phyloP scores from a whole-genome alignment of 208 protist species.

The Leishmania guyanensis region DNA sequence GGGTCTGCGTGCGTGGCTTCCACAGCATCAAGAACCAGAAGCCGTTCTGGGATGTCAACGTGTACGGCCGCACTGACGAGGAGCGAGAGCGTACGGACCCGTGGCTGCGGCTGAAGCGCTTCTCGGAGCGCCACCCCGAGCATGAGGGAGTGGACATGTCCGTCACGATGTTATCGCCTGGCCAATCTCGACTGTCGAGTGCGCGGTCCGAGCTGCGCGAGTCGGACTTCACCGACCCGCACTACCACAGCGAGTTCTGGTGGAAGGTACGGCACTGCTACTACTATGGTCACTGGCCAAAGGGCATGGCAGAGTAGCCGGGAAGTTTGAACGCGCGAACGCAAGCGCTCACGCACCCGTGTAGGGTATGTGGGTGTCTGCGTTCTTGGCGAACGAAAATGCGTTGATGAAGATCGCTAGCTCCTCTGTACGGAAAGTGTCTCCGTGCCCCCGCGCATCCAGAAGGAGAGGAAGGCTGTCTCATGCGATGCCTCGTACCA shows the following conservation, averaged over 20 bases:
- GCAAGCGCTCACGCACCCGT: not conserved
- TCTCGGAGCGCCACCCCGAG: conserved; percentile 86
- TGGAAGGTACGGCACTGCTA: conserved; percentile 86
- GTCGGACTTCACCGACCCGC: conserved; percentile 85
- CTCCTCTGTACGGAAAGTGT: not conserved
- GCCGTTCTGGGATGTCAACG: conserved; percentile 86
- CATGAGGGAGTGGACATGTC: conserved; percentile 72
- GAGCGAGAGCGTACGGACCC: conserved; percentile 56
- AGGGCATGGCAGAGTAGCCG: conserved; percentile 72
- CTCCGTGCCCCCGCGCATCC: not conserved
- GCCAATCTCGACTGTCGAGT: conserved; percentile 71
- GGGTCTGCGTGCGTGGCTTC: conserved; percentile 75
- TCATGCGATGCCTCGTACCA: not conserved
- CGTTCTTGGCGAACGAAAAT: not conserved
- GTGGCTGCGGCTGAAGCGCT: conserved; percentile 79
- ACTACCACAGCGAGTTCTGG: conserved; percentile 89
- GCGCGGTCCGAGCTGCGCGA: conserved; percentile 84
- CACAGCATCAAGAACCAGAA: conserved; percentile 90
- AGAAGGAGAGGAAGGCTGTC: not conserved
- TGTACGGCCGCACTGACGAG: conserved; percentile 76
- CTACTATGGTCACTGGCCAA: conserved; percentile 92
- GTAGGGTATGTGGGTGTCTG: not conserved
- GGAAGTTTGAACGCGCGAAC: not conserved
- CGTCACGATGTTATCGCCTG: conserved; percentile 82
- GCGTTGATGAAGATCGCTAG: not conserved